Percentiles rank a stretch among this genome's conserved stretches.
phyloP scores from a whole-genome alignment of 2,329 filamentous ascomycete genomes.

The Penicillium concentricum region DNA sequence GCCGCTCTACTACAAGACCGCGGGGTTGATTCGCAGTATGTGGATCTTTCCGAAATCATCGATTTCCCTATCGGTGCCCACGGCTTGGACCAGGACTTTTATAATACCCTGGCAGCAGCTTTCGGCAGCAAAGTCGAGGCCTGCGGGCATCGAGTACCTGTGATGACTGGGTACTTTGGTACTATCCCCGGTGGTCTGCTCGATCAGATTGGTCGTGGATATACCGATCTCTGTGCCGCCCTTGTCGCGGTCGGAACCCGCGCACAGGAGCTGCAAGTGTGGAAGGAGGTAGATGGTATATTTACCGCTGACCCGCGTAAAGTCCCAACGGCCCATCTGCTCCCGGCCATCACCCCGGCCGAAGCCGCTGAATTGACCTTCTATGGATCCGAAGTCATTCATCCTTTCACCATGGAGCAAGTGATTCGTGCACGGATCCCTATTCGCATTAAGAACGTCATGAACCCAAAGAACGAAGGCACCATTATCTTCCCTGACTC shows the following conservation, averaged over 20 bases:
- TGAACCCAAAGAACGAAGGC: constrained; percentile 62
- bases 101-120: constrained; percentile 60
- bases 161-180: constrained; percentile 92
- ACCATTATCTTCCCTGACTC: constrained; percentile 73
- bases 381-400: constrained; percentile 93
- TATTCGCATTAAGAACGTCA: constrained; percentile 69
- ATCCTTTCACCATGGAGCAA: constrained; percentile 98
- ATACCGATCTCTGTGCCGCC: constrained; percentile 94
- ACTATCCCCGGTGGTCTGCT: constrained; percentile 87
- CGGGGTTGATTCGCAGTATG: constrained; percentile 80
- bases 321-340: constrained; percentile 87
- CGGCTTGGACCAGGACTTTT: constrained; percentile 67
- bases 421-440: constrained; percentile 65
- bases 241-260: constrained; percentile 84
- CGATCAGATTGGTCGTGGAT: constrained; percentile 88
- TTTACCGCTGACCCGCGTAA: constrained; percentile 84
- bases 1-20: constrained; percentile 76
- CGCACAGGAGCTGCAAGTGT: constrained; percentile 89
- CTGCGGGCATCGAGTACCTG: constrained; percentile 68
- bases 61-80: constrained; percentile 57
- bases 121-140: constrained; percentile 64
- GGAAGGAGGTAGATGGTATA: constrained; percentile 98
- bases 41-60: constrained; percentile 82
- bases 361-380: constrained; percentile 96
- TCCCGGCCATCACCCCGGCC: constrained; percentile 83